Base-by-base conservation (phyloP, 495 filamentous ascomycete genomes). In the Diplogelasinospora grovesii region DNA sequence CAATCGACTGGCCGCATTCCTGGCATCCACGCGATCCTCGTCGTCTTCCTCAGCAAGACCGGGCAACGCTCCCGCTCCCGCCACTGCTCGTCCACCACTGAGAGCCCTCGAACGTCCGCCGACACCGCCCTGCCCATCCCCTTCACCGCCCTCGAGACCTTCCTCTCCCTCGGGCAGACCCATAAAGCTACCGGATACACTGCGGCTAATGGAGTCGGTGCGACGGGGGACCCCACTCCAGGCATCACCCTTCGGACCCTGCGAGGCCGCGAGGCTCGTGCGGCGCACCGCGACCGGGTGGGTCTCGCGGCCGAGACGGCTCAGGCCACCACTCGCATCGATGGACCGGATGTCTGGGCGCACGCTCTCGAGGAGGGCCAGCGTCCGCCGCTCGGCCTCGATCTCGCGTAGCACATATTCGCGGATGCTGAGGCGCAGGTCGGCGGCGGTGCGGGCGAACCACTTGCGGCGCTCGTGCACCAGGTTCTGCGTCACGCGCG, bases 361-460 rank as follows among this genome's bases (percentile, higher is more conserved):
- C 16, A 95, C 88, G 39, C 74, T 82, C 66, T 99, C 92, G 8
- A 99, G 73, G 2, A 89, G 90, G 11, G 92, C 87, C 22, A 99
- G 75, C 10, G 89, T 89, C 31, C 92, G 81, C 28, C 92, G 79
- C 68, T 99, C 92, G 19, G 89, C 83, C 56, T 99, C 92, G 53
- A 99, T 99, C 60, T 97, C 81, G 31, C 92, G 85, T 35, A 94
- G 69, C 20, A 89, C 89, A 55, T 92, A 96, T 59, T 99, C 92
- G 35, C 92, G 81, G 43, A 99, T 79, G 48, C 77, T 82, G 10
- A 75, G 62, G 35, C 88, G 69, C 39, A 96, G 69, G 52, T 97
- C 92, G 15, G 74, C 74, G 9, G 88, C 73, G 15, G 93, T 96
- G 25, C 86, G 79, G 8, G 82, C 74, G 59, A 93, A 94, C 92